Conservation (phyloP, 129 eudicot species). For the Ambrosia trifida region DNA sequence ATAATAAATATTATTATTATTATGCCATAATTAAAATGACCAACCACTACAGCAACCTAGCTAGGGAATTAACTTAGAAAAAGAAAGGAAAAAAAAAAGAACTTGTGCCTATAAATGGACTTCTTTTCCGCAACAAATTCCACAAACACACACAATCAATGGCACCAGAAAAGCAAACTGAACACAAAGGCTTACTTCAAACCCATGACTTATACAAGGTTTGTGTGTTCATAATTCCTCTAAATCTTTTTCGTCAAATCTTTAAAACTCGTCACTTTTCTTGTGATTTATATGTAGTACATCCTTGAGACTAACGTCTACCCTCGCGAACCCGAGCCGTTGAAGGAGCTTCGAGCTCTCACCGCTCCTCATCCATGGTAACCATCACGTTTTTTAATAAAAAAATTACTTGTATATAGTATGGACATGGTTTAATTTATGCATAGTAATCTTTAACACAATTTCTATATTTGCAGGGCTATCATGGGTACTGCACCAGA, state of each 20-base stretch:
- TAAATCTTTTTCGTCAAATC: not conserved
- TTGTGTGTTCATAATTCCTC: not conserved
- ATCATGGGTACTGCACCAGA: slow-evolving; percentile 44
- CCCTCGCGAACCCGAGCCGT: slow-evolving; percentile 56
- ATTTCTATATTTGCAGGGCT: slow-evolving; percentile 30
- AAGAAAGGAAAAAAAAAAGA: too few species aligned
- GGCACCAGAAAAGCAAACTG: slow-evolving; percentile 15
- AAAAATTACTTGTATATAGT: not conserved
- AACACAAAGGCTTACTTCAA: slow-evolving; percentile 54
- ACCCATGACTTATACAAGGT: slow-evolving; percentile 49
- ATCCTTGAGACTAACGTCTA: slow-evolving; percentile 55
- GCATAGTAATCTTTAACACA: not conserved
- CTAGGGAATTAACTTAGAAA: too few species aligned
- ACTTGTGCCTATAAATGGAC: slow-evolving; percentile 1
- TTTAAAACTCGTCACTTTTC: not conserved
- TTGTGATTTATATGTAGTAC: slow-evolving; percentile 34
- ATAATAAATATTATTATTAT: too few species aligned
- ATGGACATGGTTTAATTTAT: not conserved
- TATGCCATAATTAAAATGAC: too few species aligned
- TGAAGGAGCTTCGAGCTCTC: slow-evolving; percentile 55
- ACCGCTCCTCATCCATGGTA: slow-evolving; percentile 56
- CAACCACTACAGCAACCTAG: too few species aligned
- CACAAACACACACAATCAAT: not conserved
- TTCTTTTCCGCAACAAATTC: not conserved
- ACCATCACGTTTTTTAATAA: not conserved